Percentiles rank a stretch among this genome's conserved stretches.
Evolutionary conservation across 1,284 basidiomycete species (phyloP).

Genomic region (Vanrija sp.): DNA sequence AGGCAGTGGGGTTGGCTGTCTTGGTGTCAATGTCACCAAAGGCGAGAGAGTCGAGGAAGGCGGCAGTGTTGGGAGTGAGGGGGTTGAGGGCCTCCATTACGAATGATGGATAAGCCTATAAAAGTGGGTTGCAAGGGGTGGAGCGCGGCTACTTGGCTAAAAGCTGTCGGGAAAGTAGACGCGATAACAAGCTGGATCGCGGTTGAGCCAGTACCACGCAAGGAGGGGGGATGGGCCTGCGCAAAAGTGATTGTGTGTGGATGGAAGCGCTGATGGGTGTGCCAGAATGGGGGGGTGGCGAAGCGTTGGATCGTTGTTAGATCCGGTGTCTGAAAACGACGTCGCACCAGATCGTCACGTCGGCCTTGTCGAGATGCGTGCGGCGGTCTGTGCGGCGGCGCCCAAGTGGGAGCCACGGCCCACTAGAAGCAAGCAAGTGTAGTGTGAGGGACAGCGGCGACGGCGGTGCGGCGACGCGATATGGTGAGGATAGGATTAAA

Average conservation of each 20-base stretch:
- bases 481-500: too few relatives aligned
- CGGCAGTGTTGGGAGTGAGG: slow-evolving; percentile 44
- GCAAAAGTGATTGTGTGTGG: neutral
- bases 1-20: slow-evolving; percentile 21
- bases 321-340: too few relatives aligned
- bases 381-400: too few relatives aligned
- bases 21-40: slow-evolving; percentile 7
- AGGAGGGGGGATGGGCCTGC: neutral
- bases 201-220: neutral
- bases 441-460: too few relatives aligned
- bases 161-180: neutral
- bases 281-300: neutral
- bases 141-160: neutral
- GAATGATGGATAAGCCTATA: neutral
- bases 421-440: too few relatives aligned
- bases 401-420: too few relatives aligned
- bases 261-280: neutral
- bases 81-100: slow-evolving; percentile 34
- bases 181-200: neutral
- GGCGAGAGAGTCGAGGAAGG: slow-evolving; percentile 40
- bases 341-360: too few relatives aligned
- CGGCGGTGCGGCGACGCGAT: too few relatives aligned
- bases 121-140: neutral
- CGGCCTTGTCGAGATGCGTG: too few relatives aligned
- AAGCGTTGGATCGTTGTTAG: neutral